These are phyloP conservation scores for Dendrobium nobile DNA, from an alignment of 106 monocot genomes.

Conservation along the genomic window DNA sequence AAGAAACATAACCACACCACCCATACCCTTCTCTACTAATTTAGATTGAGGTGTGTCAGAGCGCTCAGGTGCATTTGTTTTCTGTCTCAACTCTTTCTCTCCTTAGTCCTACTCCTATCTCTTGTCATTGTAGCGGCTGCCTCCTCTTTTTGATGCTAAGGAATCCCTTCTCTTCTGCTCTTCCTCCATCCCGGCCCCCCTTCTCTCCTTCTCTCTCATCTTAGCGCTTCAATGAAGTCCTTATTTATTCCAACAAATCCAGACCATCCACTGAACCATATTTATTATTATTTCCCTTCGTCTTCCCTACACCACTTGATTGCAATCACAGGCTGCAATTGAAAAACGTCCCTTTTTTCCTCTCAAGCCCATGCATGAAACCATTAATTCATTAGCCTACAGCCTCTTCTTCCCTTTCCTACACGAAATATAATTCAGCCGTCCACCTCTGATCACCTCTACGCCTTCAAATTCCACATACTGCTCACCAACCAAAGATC, in stretches of 20 bases:
- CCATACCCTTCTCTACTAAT: not conserved
- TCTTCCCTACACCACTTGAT: constrained; percentile 1
- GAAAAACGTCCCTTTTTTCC: not conserved
- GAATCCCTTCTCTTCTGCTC: not conserved
- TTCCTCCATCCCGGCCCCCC: not conserved
- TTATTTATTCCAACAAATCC: not conserved
- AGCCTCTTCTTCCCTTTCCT: constrained; percentile 5
- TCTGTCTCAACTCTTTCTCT: constrained; percentile 21
- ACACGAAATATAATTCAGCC: constrained; percentile 8
- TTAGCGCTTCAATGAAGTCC: not conserved
- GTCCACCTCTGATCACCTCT: not conserved
- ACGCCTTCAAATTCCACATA: not conserved
- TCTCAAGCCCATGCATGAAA: constrained; percentile 16
- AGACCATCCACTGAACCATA: not conserved
- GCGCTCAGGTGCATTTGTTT: constrained; percentile 16
- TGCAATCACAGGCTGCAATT: constrained; percentile 11
- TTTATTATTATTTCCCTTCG: constrained; percentile 2
- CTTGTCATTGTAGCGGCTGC: constrained; percentile 7
- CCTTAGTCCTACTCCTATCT: constrained; percentile 6
- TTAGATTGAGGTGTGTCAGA: constrained; percentile 7
- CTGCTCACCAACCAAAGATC: not conserved
- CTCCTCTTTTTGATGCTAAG: constrained; percentile 14
- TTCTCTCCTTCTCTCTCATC: not conserved
- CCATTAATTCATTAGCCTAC: constrained; percentile 13
- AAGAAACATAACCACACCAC: too few species aligned